phyloP scores from a whole-genome alignment of 2,329 filamentous ascomycete genomes.

The Talaromyces rugulosus region DNA sequence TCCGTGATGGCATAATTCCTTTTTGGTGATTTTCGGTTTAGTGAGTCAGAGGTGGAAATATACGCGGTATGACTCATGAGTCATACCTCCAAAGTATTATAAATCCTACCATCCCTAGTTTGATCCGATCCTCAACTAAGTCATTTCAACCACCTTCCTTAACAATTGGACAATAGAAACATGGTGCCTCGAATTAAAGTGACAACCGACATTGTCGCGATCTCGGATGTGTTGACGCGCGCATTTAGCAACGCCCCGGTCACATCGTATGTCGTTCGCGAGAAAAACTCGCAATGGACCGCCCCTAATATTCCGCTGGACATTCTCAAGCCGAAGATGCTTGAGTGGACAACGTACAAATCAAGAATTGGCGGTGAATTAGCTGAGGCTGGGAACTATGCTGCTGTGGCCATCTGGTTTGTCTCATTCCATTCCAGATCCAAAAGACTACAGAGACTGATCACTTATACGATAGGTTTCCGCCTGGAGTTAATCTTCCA shows the following conservation, averaged over 20 bases:
- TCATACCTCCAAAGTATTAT: neutral
- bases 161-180: neutral
- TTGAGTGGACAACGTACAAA: constrained; percentile 12
- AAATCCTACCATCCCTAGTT: neutral
- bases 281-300: constrained; percentile 8
- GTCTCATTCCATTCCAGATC: neutral
- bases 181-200: constrained; percentile 6
- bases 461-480: constrained; percentile 5
- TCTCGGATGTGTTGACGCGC: constrained; percentile 6
- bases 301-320: constrained; percentile 3
- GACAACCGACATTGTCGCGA: constrained; percentile 6
- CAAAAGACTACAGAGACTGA: neutral
- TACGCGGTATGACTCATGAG: neutral
- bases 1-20: neutral
- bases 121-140: neutral
- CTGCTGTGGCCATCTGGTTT: constrained; percentile 13
- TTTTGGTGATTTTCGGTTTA: neutral
- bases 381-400: constrained; percentile 11
- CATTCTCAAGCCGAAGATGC: constrained; percentile 3
- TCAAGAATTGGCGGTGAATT: constrained; percentile 3
- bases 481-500: constrained; percentile 7
- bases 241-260: constrained; percentile 1
- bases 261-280: constrained; percentile 1
- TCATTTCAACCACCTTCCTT: neutral
- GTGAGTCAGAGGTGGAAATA: neutral